phyloP scores from a whole-genome alignment of 2,329 filamentous ascomycete genomes.

The Coniochaeta prunicola region DNA sequence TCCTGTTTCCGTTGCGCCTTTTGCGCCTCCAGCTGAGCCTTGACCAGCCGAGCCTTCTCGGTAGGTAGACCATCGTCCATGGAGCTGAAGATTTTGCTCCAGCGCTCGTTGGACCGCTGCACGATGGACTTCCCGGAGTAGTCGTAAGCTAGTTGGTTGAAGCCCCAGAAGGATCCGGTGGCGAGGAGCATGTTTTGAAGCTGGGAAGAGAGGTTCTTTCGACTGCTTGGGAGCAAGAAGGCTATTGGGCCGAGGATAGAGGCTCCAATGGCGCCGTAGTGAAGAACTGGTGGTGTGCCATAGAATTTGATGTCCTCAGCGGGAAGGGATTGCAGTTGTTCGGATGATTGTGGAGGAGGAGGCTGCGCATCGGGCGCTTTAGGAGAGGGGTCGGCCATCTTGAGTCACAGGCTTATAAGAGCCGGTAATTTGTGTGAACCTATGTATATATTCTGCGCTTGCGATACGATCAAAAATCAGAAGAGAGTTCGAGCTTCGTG shows the following conservation, averaged over 20 bases:
- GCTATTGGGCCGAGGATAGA: constrained; percentile 39
- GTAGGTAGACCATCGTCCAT: constrained; percentile 35
- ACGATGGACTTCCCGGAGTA: constrained; percentile 48
- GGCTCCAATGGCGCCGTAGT: constrained; percentile 40
- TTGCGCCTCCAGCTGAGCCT: constrained; percentile 39
- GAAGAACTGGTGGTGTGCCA: constrained; percentile 26
- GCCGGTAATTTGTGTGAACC: too few species aligned
- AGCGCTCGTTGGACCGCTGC: constrained; percentile 35
- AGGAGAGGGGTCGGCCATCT: not conserved
- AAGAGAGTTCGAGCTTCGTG: not conserved
- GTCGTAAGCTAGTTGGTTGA: constrained; percentile 48
- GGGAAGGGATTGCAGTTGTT: not conserved
- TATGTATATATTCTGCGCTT: too few species aligned
- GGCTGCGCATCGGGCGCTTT: not conserved
- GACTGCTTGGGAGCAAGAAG: constrained; percentile 15
- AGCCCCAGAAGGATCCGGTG: constrained; percentile 41
- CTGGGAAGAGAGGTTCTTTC: constrained; percentile 3
- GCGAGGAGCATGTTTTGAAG: constrained; percentile 43
- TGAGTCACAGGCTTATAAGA: not conserved
- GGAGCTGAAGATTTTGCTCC: constrained; percentile 30
- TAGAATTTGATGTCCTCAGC: not conserved
- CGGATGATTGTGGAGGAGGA: constrained; percentile 8
- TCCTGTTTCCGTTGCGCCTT: constrained; percentile 28
- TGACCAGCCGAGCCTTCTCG: constrained; percentile 43
- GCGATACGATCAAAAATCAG: not conserved